A percentile compares a stretch with the other conserved stretches of the same genome.
These are phyloP conservation scores for Ophiorrhiza pumila DNA, from an alignment of 257 asterid species.

Conservation along the genomic window DNA sequence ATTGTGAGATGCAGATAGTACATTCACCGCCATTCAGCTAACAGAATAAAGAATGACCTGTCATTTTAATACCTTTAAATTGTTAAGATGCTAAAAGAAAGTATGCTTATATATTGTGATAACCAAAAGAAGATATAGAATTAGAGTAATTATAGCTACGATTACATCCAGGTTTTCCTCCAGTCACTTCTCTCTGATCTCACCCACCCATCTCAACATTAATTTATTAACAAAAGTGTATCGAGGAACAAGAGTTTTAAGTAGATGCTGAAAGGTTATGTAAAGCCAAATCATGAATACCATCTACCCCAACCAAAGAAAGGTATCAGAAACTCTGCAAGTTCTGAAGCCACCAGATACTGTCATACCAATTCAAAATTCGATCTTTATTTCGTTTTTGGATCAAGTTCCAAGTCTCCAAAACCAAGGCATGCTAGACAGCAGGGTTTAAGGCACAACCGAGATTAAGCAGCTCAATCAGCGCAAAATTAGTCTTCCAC, in stretches of 20 bases:
- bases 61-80: not conserved
- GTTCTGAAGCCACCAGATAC: not conserved
- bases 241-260: not conserved
- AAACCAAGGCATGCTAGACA: not conserved
- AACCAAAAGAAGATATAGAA: not conserved
- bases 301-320: not conserved
- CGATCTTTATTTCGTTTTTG: not conserved
- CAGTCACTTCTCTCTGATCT: not conserved
- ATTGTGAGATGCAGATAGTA: not conserved
- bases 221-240: not conserved
- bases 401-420: not conserved
- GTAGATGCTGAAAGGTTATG: not conserved
- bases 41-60: constrained; percentile 1
- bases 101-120: not conserved
- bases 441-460: not conserved
- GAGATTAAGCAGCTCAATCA: not conserved
- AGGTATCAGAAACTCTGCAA: not conserved
- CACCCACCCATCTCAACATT: not conserved
- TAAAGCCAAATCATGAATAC: not conserved
- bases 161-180: no score
- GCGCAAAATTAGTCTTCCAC: not conserved
- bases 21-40: not conserved
- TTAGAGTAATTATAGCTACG: not conserved
- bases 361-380: not conserved
- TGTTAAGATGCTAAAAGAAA: not conserved